Base-by-base conservation (phyloP, 1,139 yeast species). In the Eremothecium coryli region DNA sequence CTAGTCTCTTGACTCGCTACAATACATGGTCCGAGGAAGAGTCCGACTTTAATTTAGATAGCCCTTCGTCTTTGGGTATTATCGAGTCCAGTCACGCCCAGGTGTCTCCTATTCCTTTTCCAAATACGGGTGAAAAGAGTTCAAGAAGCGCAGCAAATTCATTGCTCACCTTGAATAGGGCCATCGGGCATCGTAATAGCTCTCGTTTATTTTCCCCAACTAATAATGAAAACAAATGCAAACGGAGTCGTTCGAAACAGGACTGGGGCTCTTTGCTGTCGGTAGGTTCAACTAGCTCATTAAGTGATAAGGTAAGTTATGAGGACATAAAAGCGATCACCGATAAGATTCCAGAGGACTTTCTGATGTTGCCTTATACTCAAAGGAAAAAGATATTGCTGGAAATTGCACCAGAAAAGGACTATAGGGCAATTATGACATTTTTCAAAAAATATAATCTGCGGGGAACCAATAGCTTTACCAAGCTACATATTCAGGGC, bases 281-380 rank as follows among this genome's bases (percentile, higher is more conserved):
- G 27, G 18, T 30, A 11, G 25, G 37, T 23, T 28, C 31, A 12
- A 26, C 40, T 4, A 31, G 38, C 6, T 31, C 36, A n/a, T 17
- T 18, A 4, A 32, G 32, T 5, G 26, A 29, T n/a, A 31, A 32
- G 13, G 10, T 50, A 35, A 41, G 39, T 10, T 44, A 43, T 4
- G 55, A 53, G 11, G 56, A 52, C 23, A 37, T 53, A 4, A 29
- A 35, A n/a, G 40, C 39, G 5, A 34, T 55, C 15, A 45, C 50
- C 17, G 41, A 58, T 38, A 62, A 68, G 38, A 56, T 76, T 25
- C 90, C 93, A 0, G 61, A 67, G 1, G 70, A 78, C 48, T 81
- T 77, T 50, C 64, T 68, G 32, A 73, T 73, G 11, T 60, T 78
- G 39, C 84, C 88, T 0, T 80, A 79, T 50, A 74, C 82, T 4